A percentile compares a stretch with the other conserved stretches of the same genome.
Conservation (phyloP, 768 basidiomycete genomes). For the Hysterangium stoloniferum region DNA sequence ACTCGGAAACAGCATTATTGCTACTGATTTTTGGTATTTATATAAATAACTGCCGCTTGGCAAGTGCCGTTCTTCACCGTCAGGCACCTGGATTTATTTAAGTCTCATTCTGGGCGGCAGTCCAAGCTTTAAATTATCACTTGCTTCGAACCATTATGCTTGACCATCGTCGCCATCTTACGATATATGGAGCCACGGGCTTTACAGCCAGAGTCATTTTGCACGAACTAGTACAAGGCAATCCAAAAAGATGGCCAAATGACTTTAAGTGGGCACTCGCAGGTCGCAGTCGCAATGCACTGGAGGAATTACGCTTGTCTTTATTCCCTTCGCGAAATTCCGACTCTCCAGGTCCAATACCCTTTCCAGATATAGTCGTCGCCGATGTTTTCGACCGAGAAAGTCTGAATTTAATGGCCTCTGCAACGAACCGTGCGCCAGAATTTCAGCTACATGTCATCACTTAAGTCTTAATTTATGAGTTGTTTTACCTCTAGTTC, state of each 20-base stretch:
- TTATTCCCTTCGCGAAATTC: background rate
- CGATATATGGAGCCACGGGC: conserved; percentile 9
- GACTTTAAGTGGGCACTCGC: conserved; percentile 8
- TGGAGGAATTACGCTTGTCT: background rate
- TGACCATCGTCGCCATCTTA: no score
- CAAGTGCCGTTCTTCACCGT: no score
- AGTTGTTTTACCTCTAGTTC: background rate
- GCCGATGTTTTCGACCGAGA: conserved; percentile 3
- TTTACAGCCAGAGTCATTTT: conserved; percentile 6
- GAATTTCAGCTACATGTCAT: background rate
- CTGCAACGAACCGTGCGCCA: conserved; percentile 1
- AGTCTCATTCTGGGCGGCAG: no score
- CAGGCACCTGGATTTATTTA: no score
- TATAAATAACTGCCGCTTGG: no score
- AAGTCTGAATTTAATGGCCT: conserved; percentile 5
- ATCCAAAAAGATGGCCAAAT: background rate
- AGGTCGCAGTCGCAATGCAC: conserved; percentile 2
- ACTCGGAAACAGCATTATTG: no score
- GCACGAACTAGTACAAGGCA: background rate
- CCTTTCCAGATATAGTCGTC: conserved; percentile 5
- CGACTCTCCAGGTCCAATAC: background rate
- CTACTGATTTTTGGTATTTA: no score
- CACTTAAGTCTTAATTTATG: background rate
- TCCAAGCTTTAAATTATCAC: no score
- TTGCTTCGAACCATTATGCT: no score